Evolutionary conservation across 495 filamentous ascomycete species (phyloP).

Genomic region (Astrothelium subdiscretum): DNA sequence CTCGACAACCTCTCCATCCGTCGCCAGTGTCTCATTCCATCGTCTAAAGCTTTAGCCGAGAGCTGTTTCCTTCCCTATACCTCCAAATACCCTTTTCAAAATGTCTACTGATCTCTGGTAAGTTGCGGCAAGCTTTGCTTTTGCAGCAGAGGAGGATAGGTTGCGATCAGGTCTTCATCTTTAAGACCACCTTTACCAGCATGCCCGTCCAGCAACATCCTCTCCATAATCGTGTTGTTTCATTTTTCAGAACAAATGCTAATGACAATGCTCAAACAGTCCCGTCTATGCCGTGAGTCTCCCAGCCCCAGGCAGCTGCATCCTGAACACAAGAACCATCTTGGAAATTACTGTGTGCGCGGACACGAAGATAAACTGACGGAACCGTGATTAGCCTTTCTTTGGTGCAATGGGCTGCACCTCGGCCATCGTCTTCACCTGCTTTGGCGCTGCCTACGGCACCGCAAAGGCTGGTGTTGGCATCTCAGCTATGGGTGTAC

Average conservation of each 20-base stretch:
- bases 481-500: slow-evolving; percentile 95
- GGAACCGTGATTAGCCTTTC: slow-evolving; percentile 59
- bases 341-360: slow-evolving; percentile 12
- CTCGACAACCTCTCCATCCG: slow-evolving; percentile 1
- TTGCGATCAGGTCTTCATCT: neutral
- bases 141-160: slow-evolving; percentile 18
- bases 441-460: slow-evolving; percentile 95
- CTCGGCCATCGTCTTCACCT: slow-evolving; percentile 96
- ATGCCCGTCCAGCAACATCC: slow-evolving; percentile 7
- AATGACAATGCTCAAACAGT: slow-evolving; percentile 41
- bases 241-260: slow-evolving; percentile 23
- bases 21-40: neutral
- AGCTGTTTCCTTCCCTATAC: neutral
- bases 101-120: slow-evolving; percentile 60
- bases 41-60: neutral
- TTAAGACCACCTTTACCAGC: neutral
- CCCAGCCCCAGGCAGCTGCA: neutral
- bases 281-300: slow-evolving; percentile 97
- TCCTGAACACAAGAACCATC: neutral
- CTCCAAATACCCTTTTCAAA: slow-evolving; percentile 23
- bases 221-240: neutral
- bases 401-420: slow-evolving; percentile 99
- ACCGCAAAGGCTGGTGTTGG: slow-evolving; percentile 99
- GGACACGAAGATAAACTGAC: slow-evolving; percentile 20
- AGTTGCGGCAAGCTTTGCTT: slow-evolving; percentile 30